Evolutionary conservation across 2,329 filamentous ascomycete genomes (phyloP).

Genomic region (Trichoderma sp.): DNA sequence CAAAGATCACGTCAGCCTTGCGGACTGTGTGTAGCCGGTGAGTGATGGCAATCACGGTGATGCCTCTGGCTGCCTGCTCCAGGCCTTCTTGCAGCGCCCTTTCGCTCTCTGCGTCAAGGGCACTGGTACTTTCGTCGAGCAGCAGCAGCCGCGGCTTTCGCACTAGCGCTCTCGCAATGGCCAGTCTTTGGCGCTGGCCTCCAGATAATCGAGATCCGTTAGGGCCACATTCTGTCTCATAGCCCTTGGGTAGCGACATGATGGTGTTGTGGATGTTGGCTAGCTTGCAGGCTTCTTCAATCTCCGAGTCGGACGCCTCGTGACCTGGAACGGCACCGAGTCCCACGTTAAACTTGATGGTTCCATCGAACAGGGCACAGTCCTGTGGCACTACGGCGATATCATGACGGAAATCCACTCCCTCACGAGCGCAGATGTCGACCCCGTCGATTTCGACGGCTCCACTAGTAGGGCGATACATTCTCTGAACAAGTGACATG

Average conservation of each 20-base stretch:
- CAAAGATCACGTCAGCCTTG: slow-evolving; percentile 57
- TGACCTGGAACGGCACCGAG: slow-evolving; percentile 55
- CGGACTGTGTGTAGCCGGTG: slow-evolving; percentile 57
- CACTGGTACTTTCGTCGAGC: slow-evolving; percentile 78
- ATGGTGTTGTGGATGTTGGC: slow-evolving; percentile 72
- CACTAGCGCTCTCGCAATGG: slow-evolving; percentile 74
- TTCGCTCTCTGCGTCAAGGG: slow-evolving; percentile 70
- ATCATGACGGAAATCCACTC: slow-evolving; percentile 48
- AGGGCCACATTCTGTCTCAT: slow-evolving; percentile 66
- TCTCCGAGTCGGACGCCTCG: slow-evolving; percentile 57
- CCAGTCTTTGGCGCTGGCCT: slow-evolving; percentile 75
- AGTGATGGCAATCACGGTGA: slow-evolving; percentile 59
- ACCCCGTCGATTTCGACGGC: slow-evolving; percentile 45
- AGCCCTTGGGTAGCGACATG: slow-evolving; percentile 59
- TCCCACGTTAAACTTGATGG: slow-evolving; percentile 54
- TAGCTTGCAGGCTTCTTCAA: slow-evolving; percentile 63
- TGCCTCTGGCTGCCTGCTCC: slow-evolving; percentile 53
- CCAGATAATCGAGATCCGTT: slow-evolving; percentile 73
- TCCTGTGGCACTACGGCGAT: slow-evolving; percentile 60
- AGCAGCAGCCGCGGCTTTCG: slow-evolving; percentile 70
- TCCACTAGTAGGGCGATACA: slow-evolving; percentile 46
- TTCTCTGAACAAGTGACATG: slow-evolving; percentile 53
- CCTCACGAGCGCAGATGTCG: slow-evolving; percentile 44
- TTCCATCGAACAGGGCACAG: slow-evolving; percentile 57
- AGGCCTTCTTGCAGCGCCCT: slow-evolving; percentile 64